Evolutionary conservation across 2,329 filamentous ascomycete species (phyloP), one percentile per base, ranked within the genome.

Genomic region (Aspergillus fructus): DNA sequence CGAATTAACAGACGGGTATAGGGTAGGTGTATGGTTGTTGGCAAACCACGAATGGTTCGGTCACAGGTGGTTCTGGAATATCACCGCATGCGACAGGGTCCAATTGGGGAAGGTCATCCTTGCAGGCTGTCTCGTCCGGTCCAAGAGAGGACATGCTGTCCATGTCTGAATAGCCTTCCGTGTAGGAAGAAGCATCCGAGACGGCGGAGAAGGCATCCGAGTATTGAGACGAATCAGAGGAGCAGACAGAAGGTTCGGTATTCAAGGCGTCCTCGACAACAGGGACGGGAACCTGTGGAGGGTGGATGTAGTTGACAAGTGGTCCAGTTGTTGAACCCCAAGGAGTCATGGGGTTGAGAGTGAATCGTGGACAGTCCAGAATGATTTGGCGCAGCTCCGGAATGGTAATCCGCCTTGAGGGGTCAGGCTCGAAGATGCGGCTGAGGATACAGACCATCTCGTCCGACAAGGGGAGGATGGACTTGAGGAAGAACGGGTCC

Each of bases 371-470:
- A 79, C 93, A 97, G 62, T 85, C 82, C 67, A 89, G 73, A 71
- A 97, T 94, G 71, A 89, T 81, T 64, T 85, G 81, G 69, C 89
- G 87, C 55, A 99, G 83, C 76, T 96, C 90, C 55, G 85, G 78
- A 62, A 99, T 83, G 56, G 87, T 88, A 70, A 96, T 93, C 74
- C 94, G 84, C 72, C 91, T 86, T 68, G 87, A 83, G 56, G 94
- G 93, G 76, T 94, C 88, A 74, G 87, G 85, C 70, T 93, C 88
- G 75, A 99, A 99, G 68, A 97, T 90, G 69, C 89, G 86, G 64
- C 86, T 87, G 67, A 99, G 79, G 63, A 99, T 96, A 71, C 85
- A 82, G 78, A 97, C 93, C 73, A 97, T 83, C 71, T 97, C 93
- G 71, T 90, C 83, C 55, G 94, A 93, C 69, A 99, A 78, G 21